Base-by-base conservation (phyloP, 2,329 filamentous ascomycete species). In the Cryphonectria radicalis region DNA sequence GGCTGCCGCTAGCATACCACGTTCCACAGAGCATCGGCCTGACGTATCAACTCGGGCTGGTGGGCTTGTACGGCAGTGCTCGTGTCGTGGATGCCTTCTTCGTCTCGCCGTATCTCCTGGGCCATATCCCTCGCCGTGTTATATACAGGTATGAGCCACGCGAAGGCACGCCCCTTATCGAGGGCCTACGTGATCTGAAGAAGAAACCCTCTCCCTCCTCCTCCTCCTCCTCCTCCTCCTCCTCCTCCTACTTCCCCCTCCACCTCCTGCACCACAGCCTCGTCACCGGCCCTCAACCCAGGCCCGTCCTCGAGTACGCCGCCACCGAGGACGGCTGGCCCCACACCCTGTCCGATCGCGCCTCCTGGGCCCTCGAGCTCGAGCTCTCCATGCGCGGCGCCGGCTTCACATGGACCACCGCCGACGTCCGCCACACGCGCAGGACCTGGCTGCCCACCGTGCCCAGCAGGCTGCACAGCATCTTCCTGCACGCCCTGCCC, bases 341-440 rank as follows among this genome's bases (percentile, higher is more conserved):
- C 14, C 78, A 78, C 53, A 77, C 78, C 11, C 79, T 82, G 69
- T 63, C 76, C 7, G 81, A 81, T 74, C 80, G 82, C 37, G 80
- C 80, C n/a, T 79, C 80, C 8, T 84, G 82, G 82, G 82, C 82
- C 6, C 76, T 84, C 10, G 82, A 84, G 73, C 77, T 84, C 35
- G 82, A 83, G 73, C 76, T 83, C 3, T 79, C 77, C 53, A 84
- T 84, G 82, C 78, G 82, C 19, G 82, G 82, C 25, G 80, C 82
- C 8, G 82, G 82, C 57, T 84, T 84, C 74, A 82, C 82, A 0
- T 83, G 82, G 82, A 82, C 80, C 28, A 83, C 81, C 1, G 82
- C 82, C 7, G 82, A 84, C 68, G 81, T 84, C 2, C 78, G 82
- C 13, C 82, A 84, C 73, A 82, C 82, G 6, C 79, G 79, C 43